Evolutionary conservation across 2,329 filamentous ascomycete species (phyloP).

Genomic region (Penicillium sp.): DNA sequence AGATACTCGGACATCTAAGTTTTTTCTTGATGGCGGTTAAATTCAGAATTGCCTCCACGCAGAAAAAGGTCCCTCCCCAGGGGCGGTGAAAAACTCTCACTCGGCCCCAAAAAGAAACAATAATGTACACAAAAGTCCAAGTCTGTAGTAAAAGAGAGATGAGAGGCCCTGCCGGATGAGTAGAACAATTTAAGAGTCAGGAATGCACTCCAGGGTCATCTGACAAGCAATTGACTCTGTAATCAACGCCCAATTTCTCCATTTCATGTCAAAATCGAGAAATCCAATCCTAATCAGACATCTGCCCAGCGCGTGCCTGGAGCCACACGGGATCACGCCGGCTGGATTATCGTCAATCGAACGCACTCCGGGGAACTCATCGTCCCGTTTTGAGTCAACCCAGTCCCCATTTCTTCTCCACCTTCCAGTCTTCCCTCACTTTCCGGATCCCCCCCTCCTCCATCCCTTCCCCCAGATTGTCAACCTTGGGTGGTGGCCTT

Average conservation of each 20-base stretch:
- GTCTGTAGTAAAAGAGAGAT: too few species aligned
- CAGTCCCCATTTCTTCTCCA: constrained; percentile 16
- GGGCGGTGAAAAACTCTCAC: constrained; percentile 13
- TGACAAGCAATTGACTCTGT: background rate
- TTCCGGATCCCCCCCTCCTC: constrained; percentile 1
- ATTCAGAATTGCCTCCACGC: constrained; percentile 10
- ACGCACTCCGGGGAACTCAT: constrained; percentile 7
- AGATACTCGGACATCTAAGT: background rate
- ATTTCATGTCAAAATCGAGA: background rate
- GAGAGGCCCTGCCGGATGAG: background rate
- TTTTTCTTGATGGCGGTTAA: too few species aligned
- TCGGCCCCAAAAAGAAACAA: constrained; percentile 2
- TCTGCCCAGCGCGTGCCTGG: background rate
- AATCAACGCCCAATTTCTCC: background rate
- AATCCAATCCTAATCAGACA: background rate
- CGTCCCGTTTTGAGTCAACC: constrained; percentile 20
- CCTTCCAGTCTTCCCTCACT: constrained; percentile 8
- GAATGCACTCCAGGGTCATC: background rate
- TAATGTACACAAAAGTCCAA: background rate
- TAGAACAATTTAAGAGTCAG: background rate
- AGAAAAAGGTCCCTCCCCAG: constrained; percentile 9
- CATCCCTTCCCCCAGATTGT: constrained; percentile 11
- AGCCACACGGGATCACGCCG: background rate
- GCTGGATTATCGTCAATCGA: constrained; percentile 7
- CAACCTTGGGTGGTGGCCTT: constrained; percentile 12